Percentiles rank a stretch among this genome's conserved stretches.
phyloP scores from a whole-genome alignment of 306 rosid species.

The Biancaea sappan region DNA sequence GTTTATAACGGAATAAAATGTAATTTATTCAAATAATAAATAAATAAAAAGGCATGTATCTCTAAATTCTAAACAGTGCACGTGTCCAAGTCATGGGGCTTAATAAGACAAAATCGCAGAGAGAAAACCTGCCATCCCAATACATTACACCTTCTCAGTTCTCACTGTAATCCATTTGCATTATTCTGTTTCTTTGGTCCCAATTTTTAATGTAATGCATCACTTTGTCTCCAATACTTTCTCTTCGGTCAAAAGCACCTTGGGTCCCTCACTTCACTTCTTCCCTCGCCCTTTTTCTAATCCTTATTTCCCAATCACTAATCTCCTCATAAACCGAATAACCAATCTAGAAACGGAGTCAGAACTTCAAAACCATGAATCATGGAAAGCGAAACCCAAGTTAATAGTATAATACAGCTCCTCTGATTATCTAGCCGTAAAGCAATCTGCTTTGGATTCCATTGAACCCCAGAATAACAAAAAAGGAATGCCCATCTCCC shows the following conservation, averaged over 20 bases:
- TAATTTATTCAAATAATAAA: too few species aligned
- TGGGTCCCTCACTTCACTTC: slow-evolving; percentile 51
- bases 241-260: slow-evolving; percentile 81
- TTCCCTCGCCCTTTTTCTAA: slow-evolving; percentile 32
- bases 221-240: slow-evolving; percentile 41
- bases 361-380: slow-evolving; percentile 43
- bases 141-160: not conserved
- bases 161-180: slow-evolving; percentile 40
- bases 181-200: not conserved
- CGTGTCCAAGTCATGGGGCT: slow-evolving; percentile 3
- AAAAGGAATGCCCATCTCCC: slow-evolving; percentile 33
- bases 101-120: not conserved
- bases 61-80: slow-evolving; percentile 9
- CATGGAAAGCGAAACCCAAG: slow-evolving; percentile 36
- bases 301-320: slow-evolving; percentile 46
- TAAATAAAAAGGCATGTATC: not conserved
- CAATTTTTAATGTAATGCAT: not conserved
- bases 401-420: slow-evolving; percentile 41
- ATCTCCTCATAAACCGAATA: slow-evolving; percentile 31
- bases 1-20: too few species aligned
- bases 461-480: slow-evolving; percentile 29
- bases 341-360: not conserved
- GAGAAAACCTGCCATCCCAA: not conserved
- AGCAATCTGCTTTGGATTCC: slow-evolving; percentile 80
- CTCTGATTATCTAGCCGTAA: slow-evolving; percentile 61